Evolutionary conservation across 768 basidiomycete species (phyloP).

Genomic region (Lyophyllum shimeji): DNA sequence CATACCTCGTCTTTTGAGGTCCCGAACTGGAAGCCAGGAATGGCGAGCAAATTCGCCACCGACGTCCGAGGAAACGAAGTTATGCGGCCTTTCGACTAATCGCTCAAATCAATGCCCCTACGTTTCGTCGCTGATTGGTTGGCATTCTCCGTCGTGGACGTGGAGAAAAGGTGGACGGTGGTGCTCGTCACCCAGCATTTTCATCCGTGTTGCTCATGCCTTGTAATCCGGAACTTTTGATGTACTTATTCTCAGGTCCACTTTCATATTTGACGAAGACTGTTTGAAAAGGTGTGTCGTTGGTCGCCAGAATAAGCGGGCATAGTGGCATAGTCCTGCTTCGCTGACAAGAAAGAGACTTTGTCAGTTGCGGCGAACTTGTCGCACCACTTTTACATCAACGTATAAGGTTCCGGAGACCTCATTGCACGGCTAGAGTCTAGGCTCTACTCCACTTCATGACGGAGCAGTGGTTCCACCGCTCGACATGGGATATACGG

Average conservation of each 20-base stretch:
- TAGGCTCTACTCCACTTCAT: no score
- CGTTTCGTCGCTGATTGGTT: neutral
- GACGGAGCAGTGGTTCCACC: no score
- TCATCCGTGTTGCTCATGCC: neutral
- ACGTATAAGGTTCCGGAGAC: neutral
- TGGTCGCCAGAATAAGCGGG: neutral
- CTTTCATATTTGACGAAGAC: neutral
- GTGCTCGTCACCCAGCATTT: neutral
- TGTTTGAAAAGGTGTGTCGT: no score
- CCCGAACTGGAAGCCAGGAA: constrained; percentile 42
- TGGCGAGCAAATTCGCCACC: constrained; percentile 45
- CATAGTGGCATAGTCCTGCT: no score
- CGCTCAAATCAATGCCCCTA: neutral
- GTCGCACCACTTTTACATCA: neutral
- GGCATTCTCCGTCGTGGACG: neutral
- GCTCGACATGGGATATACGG: no score
- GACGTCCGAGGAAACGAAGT: constrained; percentile 43
- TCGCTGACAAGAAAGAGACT: no score
- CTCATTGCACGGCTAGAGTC: no score
- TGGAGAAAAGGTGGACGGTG: neutral
- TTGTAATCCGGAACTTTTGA: constrained; percentile 3
- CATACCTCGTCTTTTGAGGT: constrained; percentile 48
- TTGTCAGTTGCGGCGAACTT: neutral
- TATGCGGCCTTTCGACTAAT: constrained; percentile 39
- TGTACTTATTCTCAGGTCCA: neutral